Conservation (phyloP, 208 protist species). For the Naegleria lovaniensis region DNA sequence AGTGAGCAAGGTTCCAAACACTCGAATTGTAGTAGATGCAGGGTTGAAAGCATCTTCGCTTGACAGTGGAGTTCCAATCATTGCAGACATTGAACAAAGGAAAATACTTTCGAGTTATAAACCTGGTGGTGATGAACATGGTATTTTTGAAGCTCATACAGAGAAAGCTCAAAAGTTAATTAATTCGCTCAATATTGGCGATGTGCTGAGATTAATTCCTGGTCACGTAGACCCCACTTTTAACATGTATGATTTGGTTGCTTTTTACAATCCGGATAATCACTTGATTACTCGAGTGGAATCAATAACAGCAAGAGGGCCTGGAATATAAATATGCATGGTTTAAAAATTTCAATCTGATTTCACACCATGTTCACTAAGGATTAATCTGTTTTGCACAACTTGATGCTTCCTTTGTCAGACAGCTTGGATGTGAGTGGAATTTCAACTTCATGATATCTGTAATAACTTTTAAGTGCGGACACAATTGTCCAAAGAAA, state of each 20-base stretch:
- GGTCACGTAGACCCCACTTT: slow-evolving; percentile 9
- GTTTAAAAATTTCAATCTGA: no score
- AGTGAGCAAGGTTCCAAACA: not conserved
- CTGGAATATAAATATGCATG: not conserved
- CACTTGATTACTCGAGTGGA: not conserved
- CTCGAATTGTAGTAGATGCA: not conserved
- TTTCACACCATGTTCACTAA: no score
- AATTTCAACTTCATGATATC: no score
- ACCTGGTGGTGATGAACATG: slow-evolving; percentile 19
- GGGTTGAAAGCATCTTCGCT: slow-evolving; percentile 1
- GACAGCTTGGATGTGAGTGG: no score
- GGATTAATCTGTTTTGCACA: no score
- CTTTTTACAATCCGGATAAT: not conserved
- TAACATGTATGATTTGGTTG: not conserved
- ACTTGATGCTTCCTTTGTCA: no score
- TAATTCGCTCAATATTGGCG: not conserved
- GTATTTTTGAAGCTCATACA: not conserved
- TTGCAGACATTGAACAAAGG: not conserved
- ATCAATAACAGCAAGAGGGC: not conserved
- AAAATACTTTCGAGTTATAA: not conserved
- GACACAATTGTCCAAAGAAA: no score
- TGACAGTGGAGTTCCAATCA: slow-evolving; percentile 15
- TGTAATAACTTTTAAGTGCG: no score
- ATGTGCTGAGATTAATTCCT: not conserved
- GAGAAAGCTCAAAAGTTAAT: not conserved